These are phyloP conservation scores for Sabuloglossum arenarium DNA, from an alignment of 495 filamentous ascomycete species.

Conservation along the genomic window DNA sequence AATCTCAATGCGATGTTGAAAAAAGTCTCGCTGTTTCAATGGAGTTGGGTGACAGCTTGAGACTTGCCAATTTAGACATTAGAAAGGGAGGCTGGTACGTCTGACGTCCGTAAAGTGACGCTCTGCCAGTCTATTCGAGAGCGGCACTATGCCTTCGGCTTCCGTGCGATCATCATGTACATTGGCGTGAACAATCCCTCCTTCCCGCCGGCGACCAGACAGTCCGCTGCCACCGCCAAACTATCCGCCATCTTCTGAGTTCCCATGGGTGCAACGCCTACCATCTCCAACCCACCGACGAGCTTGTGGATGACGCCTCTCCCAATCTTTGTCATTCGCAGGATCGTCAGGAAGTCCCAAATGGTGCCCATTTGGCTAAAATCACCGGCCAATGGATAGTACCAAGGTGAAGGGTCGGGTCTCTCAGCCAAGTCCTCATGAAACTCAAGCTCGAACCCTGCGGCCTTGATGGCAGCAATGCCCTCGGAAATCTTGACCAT, in stretches of 20 bases:
- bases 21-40: too few relatives aligned
- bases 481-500: slow-evolving; percentile 87
- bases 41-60: not conserved
- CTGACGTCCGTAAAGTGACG: too few relatives aligned
- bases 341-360: slow-evolving; percentile 66
- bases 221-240: slow-evolving; percentile 64
- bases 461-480: slow-evolving; percentile 64
- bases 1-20: too few relatives aligned
- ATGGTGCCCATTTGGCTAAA: slow-evolving; percentile 63
- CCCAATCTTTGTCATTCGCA: slow-evolving; percentile 78
- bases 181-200: slow-evolving; percentile 95
- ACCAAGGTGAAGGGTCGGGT: slow-evolving; percentile 68
- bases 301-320: slow-evolving; percentile 57
- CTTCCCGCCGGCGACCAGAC: slow-evolving; percentile 73
- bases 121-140: too few relatives aligned
- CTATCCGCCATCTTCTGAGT: slow-evolving; percentile 93
- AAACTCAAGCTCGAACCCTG: slow-evolving; percentile 68
- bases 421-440: slow-evolving; percentile 83
- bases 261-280: slow-evolving; percentile 57
- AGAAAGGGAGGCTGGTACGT: not conserved
- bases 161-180: slow-evolving; percentile 95
- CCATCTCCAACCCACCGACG: slow-evolving; percentile 53
- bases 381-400: slow-evolving; percentile 73
- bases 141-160: slow-evolving; percentile 27
- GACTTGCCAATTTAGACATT: not conserved